Conservation (phyloP, 805 yeast genomes). For the Wickerhamomyces chambardii region DNA sequence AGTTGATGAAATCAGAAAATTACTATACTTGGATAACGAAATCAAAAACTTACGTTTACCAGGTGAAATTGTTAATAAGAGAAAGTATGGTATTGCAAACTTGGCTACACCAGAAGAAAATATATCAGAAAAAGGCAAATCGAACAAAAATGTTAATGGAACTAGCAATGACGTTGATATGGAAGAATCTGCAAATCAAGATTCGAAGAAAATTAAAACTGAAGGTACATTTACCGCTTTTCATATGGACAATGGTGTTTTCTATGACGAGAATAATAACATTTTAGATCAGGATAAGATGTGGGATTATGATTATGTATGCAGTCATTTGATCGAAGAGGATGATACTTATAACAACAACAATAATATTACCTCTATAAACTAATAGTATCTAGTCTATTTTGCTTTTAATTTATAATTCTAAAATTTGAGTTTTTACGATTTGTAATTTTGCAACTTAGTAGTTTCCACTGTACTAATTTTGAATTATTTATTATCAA, state of each 20-base stretch:
- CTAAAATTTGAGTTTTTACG: too few relatives aligned
- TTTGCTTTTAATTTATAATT: too few relatives aligned
- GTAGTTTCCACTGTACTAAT: too few relatives aligned
- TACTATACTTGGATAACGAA: conserved; percentile 6
- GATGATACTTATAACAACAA: too few relatives aligned
- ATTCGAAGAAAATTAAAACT: too few relatives aligned
- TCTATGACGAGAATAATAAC: conserved; percentile 10
- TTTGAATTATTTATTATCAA: too few relatives aligned
- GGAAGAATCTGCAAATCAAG: neutral
- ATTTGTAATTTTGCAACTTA: too few relatives aligned
- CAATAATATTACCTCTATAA: too few relatives aligned
- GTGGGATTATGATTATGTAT: conserved; percentile 15
- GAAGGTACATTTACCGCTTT: too few relatives aligned
- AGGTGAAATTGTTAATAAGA: too few relatives aligned
- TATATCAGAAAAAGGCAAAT: neutral
- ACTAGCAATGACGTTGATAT: neutral
- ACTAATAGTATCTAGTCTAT: too few relatives aligned
- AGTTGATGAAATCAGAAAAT: conserved; percentile 11
- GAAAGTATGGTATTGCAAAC: too few relatives aligned
- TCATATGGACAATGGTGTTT: neutral
- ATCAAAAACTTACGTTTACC: neutral
- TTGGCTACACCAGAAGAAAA: neutral
- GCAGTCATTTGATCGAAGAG: conserved; percentile 2
- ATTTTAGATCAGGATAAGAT: conserved; percentile 7
- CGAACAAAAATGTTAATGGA: neutral